Conservation (phyloP, 1,139 yeast species). For the Saccharomycopsis hybrid region DNA sequence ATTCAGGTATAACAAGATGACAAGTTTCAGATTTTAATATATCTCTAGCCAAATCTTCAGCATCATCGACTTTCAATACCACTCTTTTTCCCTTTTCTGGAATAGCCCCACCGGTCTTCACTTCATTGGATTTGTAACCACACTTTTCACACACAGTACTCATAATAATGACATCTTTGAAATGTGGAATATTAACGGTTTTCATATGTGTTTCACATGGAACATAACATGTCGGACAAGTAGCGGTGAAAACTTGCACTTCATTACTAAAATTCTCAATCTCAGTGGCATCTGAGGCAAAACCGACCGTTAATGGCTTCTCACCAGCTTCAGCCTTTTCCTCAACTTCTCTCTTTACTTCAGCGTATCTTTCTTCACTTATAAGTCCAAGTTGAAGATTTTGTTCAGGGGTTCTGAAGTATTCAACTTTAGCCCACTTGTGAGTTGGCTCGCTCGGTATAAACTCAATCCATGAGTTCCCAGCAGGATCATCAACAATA, state of each 20-base stretch:
- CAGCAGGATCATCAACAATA: constrained; percentile 87
- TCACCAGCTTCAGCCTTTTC: constrained; percentile 24
- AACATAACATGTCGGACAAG: constrained; percentile 83
- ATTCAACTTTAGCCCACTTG: constrained; percentile 85
- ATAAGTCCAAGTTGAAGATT: constrained; percentile 81
- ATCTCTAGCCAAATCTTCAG: constrained; percentile 92
- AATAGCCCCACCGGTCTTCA: constrained; percentile 96
- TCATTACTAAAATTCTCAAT: constrained; percentile 82
- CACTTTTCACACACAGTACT: constrained; percentile 88
- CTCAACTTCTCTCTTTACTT: constrained; percentile 33
- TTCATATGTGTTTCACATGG: constrained; percentile 95
- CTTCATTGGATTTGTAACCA: constrained; percentile 96
- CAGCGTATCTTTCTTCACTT: constrained; percentile 17
- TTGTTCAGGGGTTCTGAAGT: constrained; percentile 82
- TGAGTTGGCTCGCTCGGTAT: constrained; percentile 83
- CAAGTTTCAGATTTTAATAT: constrained; percentile 93
- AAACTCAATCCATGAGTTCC: constrained; percentile 95
- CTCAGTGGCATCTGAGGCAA: constrained; percentile 63
- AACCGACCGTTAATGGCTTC: constrained; percentile 34
- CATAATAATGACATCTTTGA: constrained; percentile 96
- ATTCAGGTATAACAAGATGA: constrained; percentile 78
- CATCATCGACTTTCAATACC: constrained; percentile 72
- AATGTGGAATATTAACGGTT: constrained; percentile 93
- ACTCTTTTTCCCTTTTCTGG: constrained; percentile 80
- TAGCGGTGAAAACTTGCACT: constrained; percentile 87